Evolutionary conservation across 2,329 filamentous ascomycete genomes (phyloP).

Genomic region (Xylariales sp.): DNA sequence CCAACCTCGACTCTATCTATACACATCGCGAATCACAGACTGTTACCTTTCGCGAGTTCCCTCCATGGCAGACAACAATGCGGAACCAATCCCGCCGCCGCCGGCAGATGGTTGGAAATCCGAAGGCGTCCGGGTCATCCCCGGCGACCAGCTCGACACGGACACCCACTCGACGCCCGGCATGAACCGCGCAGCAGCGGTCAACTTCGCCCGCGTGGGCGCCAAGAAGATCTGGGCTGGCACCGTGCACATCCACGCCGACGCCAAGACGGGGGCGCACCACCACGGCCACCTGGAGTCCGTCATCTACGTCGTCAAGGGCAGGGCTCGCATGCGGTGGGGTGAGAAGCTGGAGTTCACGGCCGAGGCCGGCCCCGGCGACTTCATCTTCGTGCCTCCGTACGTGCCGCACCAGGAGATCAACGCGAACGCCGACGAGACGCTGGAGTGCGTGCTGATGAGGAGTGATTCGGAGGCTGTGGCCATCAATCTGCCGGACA

Average conservation of each 20-base stretch:
- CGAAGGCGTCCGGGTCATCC: slow-evolving; percentile 37
- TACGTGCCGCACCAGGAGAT: slow-evolving; percentile 42
- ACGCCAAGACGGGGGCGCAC: slow-evolving; percentile 40
- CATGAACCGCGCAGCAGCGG: slow-evolving; percentile 38
- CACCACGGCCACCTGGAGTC: slow-evolving; percentile 40
- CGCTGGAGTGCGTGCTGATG: slow-evolving; percentile 77
- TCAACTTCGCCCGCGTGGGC: slow-evolving; percentile 37
- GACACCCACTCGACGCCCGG: slow-evolving; percentile 38
- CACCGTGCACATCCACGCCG: slow-evolving; percentile 37
- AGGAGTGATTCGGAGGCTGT: slow-evolving; percentile 29
- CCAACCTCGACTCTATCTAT: not conserved
- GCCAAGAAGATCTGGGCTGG: slow-evolving; percentile 41
- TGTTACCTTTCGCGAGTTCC: not conserved
- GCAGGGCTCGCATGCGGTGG: slow-evolving; percentile 40
- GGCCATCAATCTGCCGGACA: slow-evolving; percentile 37
- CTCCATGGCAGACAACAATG: slow-evolving; percentile 3
- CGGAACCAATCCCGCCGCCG: slow-evolving; percentile 4
- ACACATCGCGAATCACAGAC: not conserved
- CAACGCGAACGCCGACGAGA: slow-evolving; percentile 70
- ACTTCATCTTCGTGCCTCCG: slow-evolving; percentile 42
- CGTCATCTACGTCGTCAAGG: slow-evolving; percentile 40
- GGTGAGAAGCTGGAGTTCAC: slow-evolving; percentile 38
- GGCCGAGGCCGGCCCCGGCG: slow-evolving; percentile 39
- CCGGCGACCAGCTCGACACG: slow-evolving; percentile 32
- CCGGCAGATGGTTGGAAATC: slow-evolving; percentile 29